A percentile compares a stretch with the other conserved stretches of the same genome.
These are phyloP conservation scores for Phytophthora cryptogea DNA, from an alignment of 352 stramenopile species.

Conservation along the genomic window DNA sequence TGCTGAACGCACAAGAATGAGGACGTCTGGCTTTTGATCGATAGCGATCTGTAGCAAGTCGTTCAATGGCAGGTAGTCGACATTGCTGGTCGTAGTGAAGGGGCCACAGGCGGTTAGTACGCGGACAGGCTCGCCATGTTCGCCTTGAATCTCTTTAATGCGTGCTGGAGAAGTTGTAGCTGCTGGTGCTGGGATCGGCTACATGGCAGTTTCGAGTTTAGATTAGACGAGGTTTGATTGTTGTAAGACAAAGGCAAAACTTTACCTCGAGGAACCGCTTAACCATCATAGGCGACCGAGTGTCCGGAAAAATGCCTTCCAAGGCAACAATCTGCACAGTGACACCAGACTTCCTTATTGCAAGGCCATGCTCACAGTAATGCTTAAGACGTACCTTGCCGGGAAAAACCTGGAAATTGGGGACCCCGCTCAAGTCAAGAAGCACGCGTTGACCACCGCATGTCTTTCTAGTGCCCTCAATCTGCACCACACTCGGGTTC, in stretches of 20 bases:
- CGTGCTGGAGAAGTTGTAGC: slow-evolving; percentile 45
- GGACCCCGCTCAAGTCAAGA: slow-evolving; percentile 69
- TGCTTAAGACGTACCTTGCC: slow-evolving; percentile 60
- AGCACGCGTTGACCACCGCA: slow-evolving; percentile 83
- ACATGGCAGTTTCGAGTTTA: not conserved
- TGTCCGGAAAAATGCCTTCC: slow-evolving; percentile 76
- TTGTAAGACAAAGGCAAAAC: not conserved
- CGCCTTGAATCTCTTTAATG: slow-evolving; percentile 56
- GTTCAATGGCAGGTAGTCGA: slow-evolving; percentile 94
- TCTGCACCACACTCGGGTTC: slow-evolving; percentile 80
- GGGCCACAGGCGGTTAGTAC: slow-evolving; percentile 93
- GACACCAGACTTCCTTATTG: not conserved
- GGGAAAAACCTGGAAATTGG: slow-evolving; percentile 80
- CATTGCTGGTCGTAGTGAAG: slow-evolving; percentile 95
- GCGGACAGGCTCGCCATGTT: slow-evolving; percentile 51
- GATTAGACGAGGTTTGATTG: not conserved
- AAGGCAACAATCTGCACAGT: slow-evolving; percentile 70
- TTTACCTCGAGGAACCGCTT: slow-evolving; percentile 79
- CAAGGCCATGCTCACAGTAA: not conserved
- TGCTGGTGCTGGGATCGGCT: slow-evolving; percentile 70
- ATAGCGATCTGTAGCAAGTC: slow-evolving; percentile 90
- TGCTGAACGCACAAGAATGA: slow-evolving; percentile 83
- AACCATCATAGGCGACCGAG: slow-evolving; percentile 71
- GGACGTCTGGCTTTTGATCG: slow-evolving; percentile 91
- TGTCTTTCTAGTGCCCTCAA: slow-evolving; percentile 83